Evolutionary conservation across 371 early-diverging fungal genomes (phyloP), one percentile per base, ranked within the genome.

Genomic region (Gilbertella persicaria): DNA sequence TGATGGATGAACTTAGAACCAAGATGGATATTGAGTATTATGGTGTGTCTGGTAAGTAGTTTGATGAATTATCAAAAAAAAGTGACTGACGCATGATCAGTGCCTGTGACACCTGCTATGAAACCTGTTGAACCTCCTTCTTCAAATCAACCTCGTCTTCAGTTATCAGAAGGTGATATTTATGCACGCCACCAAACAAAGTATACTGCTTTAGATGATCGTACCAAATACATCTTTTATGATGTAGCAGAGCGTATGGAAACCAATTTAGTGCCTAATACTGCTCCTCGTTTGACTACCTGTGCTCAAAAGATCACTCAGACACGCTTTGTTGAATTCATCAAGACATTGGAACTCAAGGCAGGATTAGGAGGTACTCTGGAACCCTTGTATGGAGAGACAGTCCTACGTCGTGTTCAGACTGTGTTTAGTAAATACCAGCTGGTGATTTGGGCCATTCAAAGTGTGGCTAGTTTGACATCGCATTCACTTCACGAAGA

Each of bases 401-500:
- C 74, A 2, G 63, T 64, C 0, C 60, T 61, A 12, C 43, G 70
- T 20, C 67, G 57, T 24, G 49, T 69, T 10, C 73, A 75, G 13
- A 20, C 42, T 12, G 55, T 76, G 4, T 78, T 76, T 29, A 67
- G 64, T 16, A 73, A 78, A 38, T 68, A 67, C 39, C 76, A 73
- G 29, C 49, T 78, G 29, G 48, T 66, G 4, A 38, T 84, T 16
- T 80, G 70, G 64, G 71, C 82, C 2, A 62, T 76, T 39, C 78
- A 80, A 61, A 73, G 75, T 10, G 41, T 84, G 25, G 76, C 79
- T 24, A 68, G 69, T 45, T 55, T 84, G 24, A 65, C 69, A 13
- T 60, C 73, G 10, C 72, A 77, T 8, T 84, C 84, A 0, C 58
- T 67, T 16, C 58, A 66, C 6, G 84, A 84, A 41, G 84, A 84